Base-by-base conservation (phyloP, 2,329 filamentous ascomycete species). In the Xylaria hypoxylon region DNA sequence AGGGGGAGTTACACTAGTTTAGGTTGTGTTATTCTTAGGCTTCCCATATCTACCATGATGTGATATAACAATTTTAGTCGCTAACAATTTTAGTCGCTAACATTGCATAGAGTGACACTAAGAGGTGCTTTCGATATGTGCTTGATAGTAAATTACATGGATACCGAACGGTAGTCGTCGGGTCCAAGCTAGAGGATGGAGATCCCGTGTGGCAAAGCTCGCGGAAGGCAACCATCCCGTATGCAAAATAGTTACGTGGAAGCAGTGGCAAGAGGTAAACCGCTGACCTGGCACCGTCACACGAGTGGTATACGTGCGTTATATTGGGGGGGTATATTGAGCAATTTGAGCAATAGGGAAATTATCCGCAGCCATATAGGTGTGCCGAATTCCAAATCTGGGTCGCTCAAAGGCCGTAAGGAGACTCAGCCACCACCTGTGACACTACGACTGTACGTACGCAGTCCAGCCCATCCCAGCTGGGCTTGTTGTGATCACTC, bases 361-460 rank as follows among this genome's bases (percentile, higher is more conserved):
- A 26, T n/a, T n/a, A 26, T 38, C 11, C 35, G 24, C 19, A 40
- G 51, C 19, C 5, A 44, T 15, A 24, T 17, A 33, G 13, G n/a
- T n/a, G 10, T 13, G 17, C n/a, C 22, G 52, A 31, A 65, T 65
- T 65, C 44, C 63, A 65, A 65, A 65, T 65, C 22, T 45, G 40
- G 28, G 19, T 50, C 5, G 19, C 26, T 26, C 11, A 22, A 53
- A 31, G 1, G 31, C 40, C 15, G 45, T 22, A 6, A 42, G 51
- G 11, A 8, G 33, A 50, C 62, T 61, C 62, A 60, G 62, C 62
- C 53, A 59, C 59, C 31, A 17, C 48, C 48, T 35, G 50, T 48
- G 48, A 59, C 35, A 15, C 35, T 4, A 4, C 35, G 35, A 15
- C 5, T 11, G 35, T 38, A 38, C 35, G 11, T 38, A 38, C 13